phyloP scores from a whole-genome alignment of 306 rosid species.

The Pachyrhizus erosus region DNA sequence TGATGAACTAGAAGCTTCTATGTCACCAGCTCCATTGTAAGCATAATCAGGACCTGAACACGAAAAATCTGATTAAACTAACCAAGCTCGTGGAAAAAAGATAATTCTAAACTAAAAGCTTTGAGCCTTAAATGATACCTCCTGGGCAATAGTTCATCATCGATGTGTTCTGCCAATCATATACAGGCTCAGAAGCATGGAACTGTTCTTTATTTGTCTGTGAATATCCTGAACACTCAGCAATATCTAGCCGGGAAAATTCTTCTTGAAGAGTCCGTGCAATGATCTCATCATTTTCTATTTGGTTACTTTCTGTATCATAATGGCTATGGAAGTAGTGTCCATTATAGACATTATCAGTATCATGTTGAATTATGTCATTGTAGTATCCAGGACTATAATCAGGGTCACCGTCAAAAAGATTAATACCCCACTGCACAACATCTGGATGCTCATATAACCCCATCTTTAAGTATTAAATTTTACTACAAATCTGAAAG shows the following conservation, averaged over 20 bases:
- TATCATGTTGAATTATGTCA: slow-evolving; percentile 50
- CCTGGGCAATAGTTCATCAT: slow-evolving; percentile 58
- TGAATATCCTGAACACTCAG: slow-evolving; percentile 57
- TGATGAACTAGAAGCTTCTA: slow-evolving; percentile 64
- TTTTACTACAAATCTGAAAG: slow-evolving; percentile 26
- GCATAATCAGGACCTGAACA: slow-evolving; percentile 53
- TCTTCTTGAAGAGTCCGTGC: slow-evolving; percentile 84
- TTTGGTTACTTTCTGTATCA: slow-evolving; percentile 53
- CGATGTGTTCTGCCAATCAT: slow-evolving; percentile 64
- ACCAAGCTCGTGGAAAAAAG: slow-evolving; percentile 23
- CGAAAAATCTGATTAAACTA: slow-evolving; percentile 24
- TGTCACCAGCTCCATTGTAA: slow-evolving; percentile 48
- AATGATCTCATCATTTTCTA: slow-evolving; percentile 84
- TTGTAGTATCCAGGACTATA: slow-evolving; percentile 59
- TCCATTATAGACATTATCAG: slow-evolving; percentile 49
- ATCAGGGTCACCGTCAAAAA: slow-evolving; percentile 60
- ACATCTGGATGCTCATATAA: slow-evolving; percentile 67
- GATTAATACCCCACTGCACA: slow-evolving; percentile 68
- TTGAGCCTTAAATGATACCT: slow-evolving; percentile 48
- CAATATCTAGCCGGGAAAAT: slow-evolving; percentile 60
- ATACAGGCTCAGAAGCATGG: slow-evolving; percentile 52
- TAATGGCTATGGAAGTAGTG: slow-evolving; percentile 59
- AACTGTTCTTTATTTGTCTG: slow-evolving; percentile 54
- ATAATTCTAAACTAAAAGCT: slow-evolving; percentile 14
- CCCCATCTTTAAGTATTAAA: slow-evolving; percentile 55